phyloP scores from a whole-genome alignment of 2,329 filamentous ascomycete genomes.

The Apiospora saccharicola region DNA sequence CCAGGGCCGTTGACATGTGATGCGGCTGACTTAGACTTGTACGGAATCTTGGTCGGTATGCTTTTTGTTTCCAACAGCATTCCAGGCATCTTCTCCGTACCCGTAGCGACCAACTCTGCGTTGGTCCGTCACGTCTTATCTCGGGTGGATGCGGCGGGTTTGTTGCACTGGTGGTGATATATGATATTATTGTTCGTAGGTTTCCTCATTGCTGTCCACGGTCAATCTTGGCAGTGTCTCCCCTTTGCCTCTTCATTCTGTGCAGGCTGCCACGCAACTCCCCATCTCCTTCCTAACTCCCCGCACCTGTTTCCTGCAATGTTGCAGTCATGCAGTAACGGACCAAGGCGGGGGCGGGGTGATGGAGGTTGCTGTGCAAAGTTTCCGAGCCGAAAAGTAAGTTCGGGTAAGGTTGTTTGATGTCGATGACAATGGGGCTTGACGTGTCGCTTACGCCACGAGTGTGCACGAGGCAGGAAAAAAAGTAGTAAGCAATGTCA shows the following conservation, averaged over 20 bases:
- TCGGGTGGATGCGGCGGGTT: background rate
- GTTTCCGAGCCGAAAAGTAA: conserved; percentile 3
- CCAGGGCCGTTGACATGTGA: background rate
- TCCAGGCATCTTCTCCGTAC: background rate
- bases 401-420: conserved; percentile 1
- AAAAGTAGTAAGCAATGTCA: conserved; percentile 5
- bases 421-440: background rate
- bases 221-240: background rate
- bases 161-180: background rate
- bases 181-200: background rate
- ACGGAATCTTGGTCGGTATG: background rate
- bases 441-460: conserved; percentile 13
- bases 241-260: background rate
- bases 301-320: background rate
- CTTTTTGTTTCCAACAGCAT: conserved; percentile 5
- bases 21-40: background rate
- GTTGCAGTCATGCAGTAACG: background rate
- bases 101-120: background rate
- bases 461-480: background rate
- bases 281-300: background rate
- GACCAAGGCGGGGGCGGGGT: background rate
- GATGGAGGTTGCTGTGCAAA: background rate
- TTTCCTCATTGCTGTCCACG: background rate
- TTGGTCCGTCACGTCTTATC: background rate
- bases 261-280: background rate